A percentile compares a stretch with the other conserved stretches of the same genome.
phyloP scores from a whole-genome alignment of 1,139 yeast genomes.

The Blastobotrys aristatus region DNA sequence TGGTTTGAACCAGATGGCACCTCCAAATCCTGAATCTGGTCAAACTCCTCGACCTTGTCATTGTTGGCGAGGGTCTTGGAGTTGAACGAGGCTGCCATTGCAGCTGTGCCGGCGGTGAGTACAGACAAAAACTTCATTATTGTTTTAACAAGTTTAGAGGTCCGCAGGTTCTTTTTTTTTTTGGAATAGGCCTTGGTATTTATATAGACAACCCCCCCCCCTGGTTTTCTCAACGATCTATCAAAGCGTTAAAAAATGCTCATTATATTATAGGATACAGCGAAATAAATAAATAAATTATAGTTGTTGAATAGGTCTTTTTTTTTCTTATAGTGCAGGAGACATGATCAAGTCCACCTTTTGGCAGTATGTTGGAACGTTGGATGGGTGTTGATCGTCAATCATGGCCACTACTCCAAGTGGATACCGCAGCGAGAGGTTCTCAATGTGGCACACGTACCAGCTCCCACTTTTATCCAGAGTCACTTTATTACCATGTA shows the following conservation, averaged over 20 bases:
- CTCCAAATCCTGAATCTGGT: background rate
- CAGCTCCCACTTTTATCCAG: background rate
- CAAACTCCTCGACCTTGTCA: background rate
- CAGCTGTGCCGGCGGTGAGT: background rate
- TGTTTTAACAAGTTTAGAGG: too few species aligned
- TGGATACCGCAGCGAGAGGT: conserved; percentile 1
- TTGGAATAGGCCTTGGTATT: background rate
- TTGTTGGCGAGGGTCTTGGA: background rate
- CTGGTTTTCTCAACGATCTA: too few species aligned
- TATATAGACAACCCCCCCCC: too few species aligned
- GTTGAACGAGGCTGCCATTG: background rate
- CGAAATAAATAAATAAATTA: too few species aligned
- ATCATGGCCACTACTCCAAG: background rate
- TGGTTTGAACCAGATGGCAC: too few species aligned
- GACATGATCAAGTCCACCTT: background rate
- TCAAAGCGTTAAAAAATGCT: too few species aligned
- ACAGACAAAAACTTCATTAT: background rate
- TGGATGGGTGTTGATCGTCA: background rate
- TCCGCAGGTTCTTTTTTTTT: background rate
- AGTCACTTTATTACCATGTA: background rate
- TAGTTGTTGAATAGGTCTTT: background rate
- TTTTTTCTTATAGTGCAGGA: background rate
- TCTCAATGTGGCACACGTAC: background rate
- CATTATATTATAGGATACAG: too few species aligned
- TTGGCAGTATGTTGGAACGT: background rate